Conservation (phyloP, 2,329 filamentous ascomycete genomes). For the Coniochaeta prunicola region DNA sequence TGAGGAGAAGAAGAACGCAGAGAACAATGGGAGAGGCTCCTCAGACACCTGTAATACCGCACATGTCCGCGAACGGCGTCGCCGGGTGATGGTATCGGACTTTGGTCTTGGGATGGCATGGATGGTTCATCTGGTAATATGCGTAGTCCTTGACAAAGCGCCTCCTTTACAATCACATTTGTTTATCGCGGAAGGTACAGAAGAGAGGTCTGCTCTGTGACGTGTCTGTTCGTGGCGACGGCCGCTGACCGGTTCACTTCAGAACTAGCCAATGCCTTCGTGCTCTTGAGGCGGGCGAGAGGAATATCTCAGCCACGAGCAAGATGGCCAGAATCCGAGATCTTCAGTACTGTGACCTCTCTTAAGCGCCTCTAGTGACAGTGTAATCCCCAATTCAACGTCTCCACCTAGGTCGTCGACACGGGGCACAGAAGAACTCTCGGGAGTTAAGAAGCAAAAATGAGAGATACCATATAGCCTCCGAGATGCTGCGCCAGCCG, state of each 20-base stretch:
- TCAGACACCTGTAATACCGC: not conserved
- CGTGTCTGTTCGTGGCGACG: too few species aligned
- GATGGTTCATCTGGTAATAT: not conserved
- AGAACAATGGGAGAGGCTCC: constrained; percentile 3
- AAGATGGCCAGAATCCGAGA: too few species aligned
- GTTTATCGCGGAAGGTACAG: not conserved
- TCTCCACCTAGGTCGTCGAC: too few species aligned
- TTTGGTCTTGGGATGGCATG: not conserved
- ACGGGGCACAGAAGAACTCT: too few species aligned
- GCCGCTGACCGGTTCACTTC: too few species aligned
- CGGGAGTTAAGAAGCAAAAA: too few species aligned
- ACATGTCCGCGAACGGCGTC: not conserved
- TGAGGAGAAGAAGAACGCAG: constrained; percentile 27
- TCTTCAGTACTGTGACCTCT: too few species aligned
- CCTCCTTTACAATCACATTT: not conserved
- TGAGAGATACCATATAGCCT: not conserved
- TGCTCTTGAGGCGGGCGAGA: too few species aligned
- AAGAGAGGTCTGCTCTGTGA: not conserved
- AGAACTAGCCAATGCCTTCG: too few species aligned
- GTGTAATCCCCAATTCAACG: too few species aligned
- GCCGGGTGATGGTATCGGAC: not conserved
- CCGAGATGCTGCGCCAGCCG: not conserved
- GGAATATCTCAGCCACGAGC: too few species aligned
- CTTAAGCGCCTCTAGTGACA: too few species aligned
- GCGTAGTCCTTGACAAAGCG: not conserved